Base-by-base conservation (phyloP, 306 rosid genomes). In the Pyrus bretschneideri region DNA sequence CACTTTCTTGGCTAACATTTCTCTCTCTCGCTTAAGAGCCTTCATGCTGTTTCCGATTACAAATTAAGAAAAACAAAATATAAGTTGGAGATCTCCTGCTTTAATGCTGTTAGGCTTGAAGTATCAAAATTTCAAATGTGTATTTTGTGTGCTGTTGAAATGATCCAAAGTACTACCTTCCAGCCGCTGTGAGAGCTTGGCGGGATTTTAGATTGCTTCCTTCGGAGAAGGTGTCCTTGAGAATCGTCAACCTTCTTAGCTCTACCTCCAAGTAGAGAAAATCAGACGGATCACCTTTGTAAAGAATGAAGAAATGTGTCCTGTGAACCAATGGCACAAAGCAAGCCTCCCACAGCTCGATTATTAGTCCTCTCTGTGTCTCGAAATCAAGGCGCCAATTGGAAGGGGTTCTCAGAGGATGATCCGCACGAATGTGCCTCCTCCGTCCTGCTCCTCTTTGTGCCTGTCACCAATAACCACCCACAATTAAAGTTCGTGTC, bases 261-360 rank as follows among this genome's bases (percentile, higher is more conserved):
- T 92, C 97, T 63, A 89, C 87, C 69, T 90, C 91, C 81, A 90
- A 72, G 91, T 88, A 92, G 72, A 88, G 90, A 30, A 88, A 72
- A 80, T 95, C 96, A 3, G 97, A 85, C 68, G 82, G 89, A 62
- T 90, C 97, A 1, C 99, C 96, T 82, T 91, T 88, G 77, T 87
- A 84, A 71, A 95, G 93, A 76, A 90, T 89, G 81, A 90, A 95
- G 81, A 88, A 95, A 77, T 87, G 88, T 68, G 99, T 79, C 64
- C 97, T 87, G 78, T 95, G 97, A 19, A 87, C 88, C 79, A 95
- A 66, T 17, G 99, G 93, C 63, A 88, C 90, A 73, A 85, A 81
- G 86, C 93, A 92, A 66, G 77, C 80, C 70, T 88, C 86, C 99
- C 97, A 95, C 31, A 95, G 97, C 79, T 88, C 79, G 69, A 95